Evolutionary conservation across 2,329 filamentous ascomycete species (phyloP).

Genomic region (Exutisphaerella laricina): DNA sequence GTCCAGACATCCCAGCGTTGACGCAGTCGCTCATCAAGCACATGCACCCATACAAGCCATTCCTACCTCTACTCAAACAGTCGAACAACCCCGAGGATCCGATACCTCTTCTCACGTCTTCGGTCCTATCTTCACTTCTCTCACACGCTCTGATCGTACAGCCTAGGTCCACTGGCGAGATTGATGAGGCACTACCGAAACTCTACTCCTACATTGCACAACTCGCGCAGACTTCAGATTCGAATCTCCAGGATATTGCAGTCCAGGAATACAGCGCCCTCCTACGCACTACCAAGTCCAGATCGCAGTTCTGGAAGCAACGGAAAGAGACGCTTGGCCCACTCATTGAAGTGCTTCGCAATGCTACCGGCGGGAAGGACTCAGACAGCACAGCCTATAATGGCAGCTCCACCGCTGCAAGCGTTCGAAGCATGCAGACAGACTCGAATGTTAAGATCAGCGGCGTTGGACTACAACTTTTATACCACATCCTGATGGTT

Average conservation of each 20-base stretch:
- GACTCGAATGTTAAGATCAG: conserved; percentile 60
- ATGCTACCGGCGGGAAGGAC: conserved; percentile 68
- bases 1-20: conserved; percentile 69
- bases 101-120: conserved; percentile 83
- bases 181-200: conserved; percentile 70
- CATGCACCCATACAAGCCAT: conserved; percentile 66
- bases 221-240: conserved; percentile 77
- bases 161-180: conserved; percentile 54
- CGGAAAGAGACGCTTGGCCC: conserved; percentile 77
- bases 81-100: conserved; percentile 78
- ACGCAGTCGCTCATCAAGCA: conserved; percentile 70
- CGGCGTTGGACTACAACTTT: conserved; percentile 81
- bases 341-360: conserved; percentile 70
- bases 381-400: conserved; percentile 56
- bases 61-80: conserved; percentile 76
- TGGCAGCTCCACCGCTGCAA: conserved; percentile 34
- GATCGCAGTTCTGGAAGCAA: conserved; percentile 86
- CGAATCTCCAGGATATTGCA: conserved; percentile 89
- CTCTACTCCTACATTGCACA: conserved; percentile 82
- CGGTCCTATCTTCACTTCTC: conserved; percentile 76
- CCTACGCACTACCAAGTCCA: conserved; percentile 66
- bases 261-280: conserved; percentile 86
- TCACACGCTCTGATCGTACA: conserved; percentile 57
- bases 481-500: conserved; percentile 90
- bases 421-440: conserved; percentile 46